phyloP scores from a whole-genome alignment of 768 basidiomycete species.

The Clathrus columnatus region DNA sequence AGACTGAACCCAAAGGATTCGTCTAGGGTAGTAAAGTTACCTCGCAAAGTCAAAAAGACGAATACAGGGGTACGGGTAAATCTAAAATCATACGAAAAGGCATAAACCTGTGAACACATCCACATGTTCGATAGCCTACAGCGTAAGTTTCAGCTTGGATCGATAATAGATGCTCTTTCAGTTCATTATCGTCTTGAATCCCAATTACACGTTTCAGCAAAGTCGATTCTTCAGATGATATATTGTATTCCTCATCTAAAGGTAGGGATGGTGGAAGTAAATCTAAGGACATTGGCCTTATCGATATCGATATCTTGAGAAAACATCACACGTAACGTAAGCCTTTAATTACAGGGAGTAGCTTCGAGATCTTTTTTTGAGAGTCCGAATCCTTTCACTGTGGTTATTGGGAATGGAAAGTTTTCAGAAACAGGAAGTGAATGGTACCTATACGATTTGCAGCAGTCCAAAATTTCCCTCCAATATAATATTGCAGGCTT shows the following conservation, averaged over 20 bases:
- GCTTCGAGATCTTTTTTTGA: too few relatives aligned
- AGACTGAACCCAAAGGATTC: not conserved
- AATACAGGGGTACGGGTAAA: conserved; percentile 23
- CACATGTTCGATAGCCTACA: conserved; percentile 15
- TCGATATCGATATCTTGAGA: too few relatives aligned
- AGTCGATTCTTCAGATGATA: not conserved
- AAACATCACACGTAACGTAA: too few relatives aligned
- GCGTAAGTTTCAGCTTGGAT: conserved; percentile 26
- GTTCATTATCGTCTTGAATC: conserved; percentile 19
- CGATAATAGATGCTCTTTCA: conserved; percentile 25
- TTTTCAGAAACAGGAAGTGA: too few relatives aligned
- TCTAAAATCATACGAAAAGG: conserved; percentile 12
- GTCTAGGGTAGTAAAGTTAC: conserved; percentile 7
- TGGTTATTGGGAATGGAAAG: too few relatives aligned
- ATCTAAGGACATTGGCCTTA: too few relatives aligned
- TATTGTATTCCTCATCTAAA: not conserved
- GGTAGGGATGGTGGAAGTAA: too few relatives aligned
- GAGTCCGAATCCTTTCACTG: too few relatives aligned
- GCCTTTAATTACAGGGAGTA: too few relatives aligned
- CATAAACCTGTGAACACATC: not conserved
- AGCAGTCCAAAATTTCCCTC: too few relatives aligned
- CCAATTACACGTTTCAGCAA: not conserved
- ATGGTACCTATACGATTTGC: too few relatives aligned
- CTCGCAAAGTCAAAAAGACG: conserved; percentile 18
- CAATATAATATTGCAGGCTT: too few relatives aligned